Conservation (phyloP, 1,284 basidiomycete genomes). For the Fomitopsis palustris region DNA sequence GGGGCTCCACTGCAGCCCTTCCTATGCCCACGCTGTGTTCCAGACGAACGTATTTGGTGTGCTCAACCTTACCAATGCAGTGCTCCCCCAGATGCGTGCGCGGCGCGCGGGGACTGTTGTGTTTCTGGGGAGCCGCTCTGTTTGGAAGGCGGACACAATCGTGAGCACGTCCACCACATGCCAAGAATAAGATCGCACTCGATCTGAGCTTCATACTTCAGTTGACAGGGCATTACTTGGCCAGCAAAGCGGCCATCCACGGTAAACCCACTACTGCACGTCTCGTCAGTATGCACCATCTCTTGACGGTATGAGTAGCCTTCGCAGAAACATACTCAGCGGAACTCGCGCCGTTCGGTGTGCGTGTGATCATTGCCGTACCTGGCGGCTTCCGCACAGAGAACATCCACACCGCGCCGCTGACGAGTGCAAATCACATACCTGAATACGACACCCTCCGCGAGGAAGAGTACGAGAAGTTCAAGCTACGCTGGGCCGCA, state of each 20-base stretch:
- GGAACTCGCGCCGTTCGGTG: slow-evolving; percentile 31
- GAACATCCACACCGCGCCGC: slow-evolving; percentile 23
- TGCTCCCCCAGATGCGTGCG: slow-evolving; percentile 31
- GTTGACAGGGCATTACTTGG: not conserved
- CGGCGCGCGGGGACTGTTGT: slow-evolving; percentile 29
- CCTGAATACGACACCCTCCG: slow-evolving; percentile 28
- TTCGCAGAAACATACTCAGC: slow-evolving; percentile 31
- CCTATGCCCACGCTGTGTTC: slow-evolving; percentile 22
- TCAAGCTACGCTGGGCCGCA: slow-evolving; percentile 33
- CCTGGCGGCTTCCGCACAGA: slow-evolving; percentile 34
- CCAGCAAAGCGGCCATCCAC: not conserved
- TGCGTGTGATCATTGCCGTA: slow-evolving; percentile 31
- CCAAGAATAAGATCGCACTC: not conserved
- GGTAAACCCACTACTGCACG: not conserved
- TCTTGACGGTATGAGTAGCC: slow-evolving; percentile 13
- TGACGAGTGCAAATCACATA: slow-evolving; percentile 24
- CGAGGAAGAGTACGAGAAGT: slow-evolving; percentile 23
- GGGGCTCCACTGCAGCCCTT: slow-evolving; percentile 11
- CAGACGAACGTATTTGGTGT: slow-evolving; percentile 36
- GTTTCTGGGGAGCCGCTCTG: slow-evolving; percentile 31
- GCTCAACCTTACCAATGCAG: slow-evolving; percentile 31
- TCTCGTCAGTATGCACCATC: not conserved
- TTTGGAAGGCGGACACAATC: slow-evolving; percentile 35
- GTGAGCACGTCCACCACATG: slow-evolving; percentile 29
- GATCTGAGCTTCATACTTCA: not conserved